A percentile compares a stretch with the other conserved stretches of the same genome.
These are phyloP conservation scores for Linnemannia zychae DNA, from an alignment of 192 early-diverging fungal genomes.

Conservation along the genomic window DNA sequence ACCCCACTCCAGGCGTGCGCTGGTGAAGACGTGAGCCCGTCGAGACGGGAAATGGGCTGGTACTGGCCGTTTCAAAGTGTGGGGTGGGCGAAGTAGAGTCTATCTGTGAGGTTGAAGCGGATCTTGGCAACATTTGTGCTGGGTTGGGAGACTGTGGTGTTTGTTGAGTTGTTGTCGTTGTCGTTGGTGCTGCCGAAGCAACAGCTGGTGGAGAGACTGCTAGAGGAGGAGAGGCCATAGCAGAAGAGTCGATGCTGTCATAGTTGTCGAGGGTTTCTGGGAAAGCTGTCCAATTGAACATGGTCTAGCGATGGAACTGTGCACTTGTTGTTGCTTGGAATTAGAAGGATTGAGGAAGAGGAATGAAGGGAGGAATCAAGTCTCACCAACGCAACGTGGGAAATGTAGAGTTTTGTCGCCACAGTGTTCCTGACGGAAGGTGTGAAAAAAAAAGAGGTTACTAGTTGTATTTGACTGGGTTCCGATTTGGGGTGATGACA, in stretches of 20 bases:
- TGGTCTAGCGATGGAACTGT: slow-evolving; percentile 1
- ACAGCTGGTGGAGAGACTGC: neutral
- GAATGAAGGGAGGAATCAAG: neutral
- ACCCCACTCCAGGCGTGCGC: slow-evolving; percentile 14
- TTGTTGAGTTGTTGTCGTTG: neutral
- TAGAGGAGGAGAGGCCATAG: slow-evolving; percentile 13
- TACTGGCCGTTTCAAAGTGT: slow-evolving; percentile 13
- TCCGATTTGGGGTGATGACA: neutral
- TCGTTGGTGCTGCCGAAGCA: neutral
- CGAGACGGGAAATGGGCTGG: neutral
- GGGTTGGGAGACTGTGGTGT: neutral
- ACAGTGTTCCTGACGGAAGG: neutral
- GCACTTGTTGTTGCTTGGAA: neutral
- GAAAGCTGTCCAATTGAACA: slow-evolving; percentile 50
- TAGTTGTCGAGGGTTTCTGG: slow-evolving; percentile 53
- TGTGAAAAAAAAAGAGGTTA: neutral
- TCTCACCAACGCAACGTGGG: neutral
- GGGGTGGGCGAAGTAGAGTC: slow-evolving; percentile 25
- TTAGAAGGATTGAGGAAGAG: neutral
- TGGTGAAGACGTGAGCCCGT: slow-evolving; percentile 25
- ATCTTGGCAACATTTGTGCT: slow-evolving; percentile 34
- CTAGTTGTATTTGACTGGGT: neutral
- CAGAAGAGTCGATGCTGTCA: slow-evolving; percentile 37
- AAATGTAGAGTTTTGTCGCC: neutral
- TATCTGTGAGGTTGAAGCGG: slow-evolving; percentile 43